These are phyloP conservation scores for Stagonosporopsis chrysanthemi DNA, from an alignment of 2,329 filamentous ascomycete species.

Conservation along the genomic window DNA sequence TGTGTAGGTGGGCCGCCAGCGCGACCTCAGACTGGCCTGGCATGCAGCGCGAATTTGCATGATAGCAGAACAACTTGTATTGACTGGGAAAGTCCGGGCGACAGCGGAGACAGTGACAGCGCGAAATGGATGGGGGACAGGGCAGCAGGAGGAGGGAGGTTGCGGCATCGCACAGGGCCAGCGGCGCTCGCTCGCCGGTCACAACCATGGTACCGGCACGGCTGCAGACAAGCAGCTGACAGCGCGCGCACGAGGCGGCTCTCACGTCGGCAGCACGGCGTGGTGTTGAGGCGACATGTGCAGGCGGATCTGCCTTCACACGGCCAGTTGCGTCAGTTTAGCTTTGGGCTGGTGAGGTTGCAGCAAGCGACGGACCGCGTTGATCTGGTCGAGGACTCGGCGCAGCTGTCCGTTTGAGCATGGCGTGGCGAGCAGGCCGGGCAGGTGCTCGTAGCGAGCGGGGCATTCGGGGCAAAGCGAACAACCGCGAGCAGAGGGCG, in stretches of 20 bases:
- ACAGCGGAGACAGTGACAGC: constrained; percentile 13
- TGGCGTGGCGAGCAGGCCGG: constrained; percentile 9
- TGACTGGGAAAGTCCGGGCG: constrained; percentile 15
- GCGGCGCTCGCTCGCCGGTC: constrained; percentile 5
- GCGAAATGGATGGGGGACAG: constrained; percentile 6
- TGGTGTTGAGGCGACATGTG: constrained; percentile 15
- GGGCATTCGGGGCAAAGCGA: constrained; percentile 17
- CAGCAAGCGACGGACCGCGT: constrained; percentile 20
- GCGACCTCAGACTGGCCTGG: constrained; percentile 4
- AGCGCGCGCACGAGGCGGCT: constrained; percentile 8
- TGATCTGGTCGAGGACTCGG: constrained; percentile 18
- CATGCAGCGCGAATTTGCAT: constrained; percentile 17
- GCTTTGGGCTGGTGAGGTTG: constrained; percentile 19
- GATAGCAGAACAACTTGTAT: constrained; percentile 24
- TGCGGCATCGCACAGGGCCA: constrained; percentile 12
- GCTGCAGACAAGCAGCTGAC: constrained; percentile 3
- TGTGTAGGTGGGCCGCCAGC: constrained; percentile 14
- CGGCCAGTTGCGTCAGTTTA: constrained; percentile 18
- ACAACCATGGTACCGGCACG: background rate
- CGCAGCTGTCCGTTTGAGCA: constrained; percentile 18
- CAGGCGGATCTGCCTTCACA: constrained; percentile 13
- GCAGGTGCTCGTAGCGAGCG: constrained; percentile 17
- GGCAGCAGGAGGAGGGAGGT: constrained; percentile 11
- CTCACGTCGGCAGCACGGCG: constrained; percentile 2
- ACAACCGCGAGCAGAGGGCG: constrained; percentile 14